Evolutionary conservation across 2,329 filamentous ascomycete species (phyloP), one percentile per base, ranked within the genome.

Genomic region (Fusarium sp.): DNA sequence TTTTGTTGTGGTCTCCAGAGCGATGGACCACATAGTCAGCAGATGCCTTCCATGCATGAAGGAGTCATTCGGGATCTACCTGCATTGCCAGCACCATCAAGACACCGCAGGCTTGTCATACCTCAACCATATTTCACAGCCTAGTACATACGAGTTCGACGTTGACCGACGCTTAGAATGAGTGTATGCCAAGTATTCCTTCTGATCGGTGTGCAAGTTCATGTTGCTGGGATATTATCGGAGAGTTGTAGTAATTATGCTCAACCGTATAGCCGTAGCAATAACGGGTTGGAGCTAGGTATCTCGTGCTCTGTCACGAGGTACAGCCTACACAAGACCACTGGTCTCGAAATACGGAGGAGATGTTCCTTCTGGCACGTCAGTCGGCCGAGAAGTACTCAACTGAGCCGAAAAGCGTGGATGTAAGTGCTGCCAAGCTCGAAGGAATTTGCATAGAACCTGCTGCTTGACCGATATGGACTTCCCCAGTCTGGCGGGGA

Each of bases 21-120:
- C 54, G 51, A 68, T 57, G 47, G 70, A 63, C 55, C 57, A 60
- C 62, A 62, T 62, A 63, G 70, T 72, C 71, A 73, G 70, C 70
- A 66, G 71, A 70, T 57, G 49, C 52, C 54, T 56, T 59, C 50
- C 60, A 71, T 62, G 71, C 68, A 71, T 53, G 62, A 56, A 61
- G 62, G 71, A 74, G 71, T 74, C 71, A 74, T 72, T 71, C 68
- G 61, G 62, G 39, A 68, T 65, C 68, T 56, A 41, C 62, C 63
- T 72, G 71, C 59, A 68, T 72, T 72, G 70, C 71, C 71, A 73
- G 56, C 71, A 71, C 58, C 52, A 39, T 63, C 43, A 66, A 62
- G 51, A 51, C 63, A 74, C 67, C 26, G 48, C 65, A 68, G 67
- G 56, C 57, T 65, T 71, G 60, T 74, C 50, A 62, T 64, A 58